Conservation (phyloP, 768 basidiomycete species). For the Lactifluus piperatus region DNA sequence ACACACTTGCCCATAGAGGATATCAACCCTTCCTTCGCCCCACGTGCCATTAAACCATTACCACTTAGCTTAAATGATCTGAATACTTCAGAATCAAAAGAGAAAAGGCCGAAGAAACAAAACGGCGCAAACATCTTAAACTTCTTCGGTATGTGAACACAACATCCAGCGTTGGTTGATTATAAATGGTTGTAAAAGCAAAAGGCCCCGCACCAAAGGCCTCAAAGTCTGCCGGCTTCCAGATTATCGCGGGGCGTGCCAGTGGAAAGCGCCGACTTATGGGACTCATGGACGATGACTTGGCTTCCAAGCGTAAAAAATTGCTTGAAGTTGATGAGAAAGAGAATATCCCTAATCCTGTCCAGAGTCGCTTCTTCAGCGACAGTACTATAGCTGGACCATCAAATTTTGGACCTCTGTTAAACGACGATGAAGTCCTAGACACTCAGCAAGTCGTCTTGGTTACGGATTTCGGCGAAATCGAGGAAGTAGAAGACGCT, state of each 20-base stretch:
- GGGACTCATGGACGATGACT: slow-evolving; percentile 61
- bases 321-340: slow-evolving; percentile 27
- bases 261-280: slow-evolving; percentile 72
- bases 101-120: slow-evolving; percentile 28
- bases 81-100: slow-evolving; percentile 12
- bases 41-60: slow-evolving; percentile 41
- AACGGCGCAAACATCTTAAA: slow-evolving; percentile 38
- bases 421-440: slow-evolving; percentile 23
- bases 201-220: slow-evolving; percentile 7
- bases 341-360: slow-evolving; percentile 32
- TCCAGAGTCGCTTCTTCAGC: slow-evolving; percentile 21
- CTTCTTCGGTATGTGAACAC: slow-evolving; percentile 51
- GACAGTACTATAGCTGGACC: not conserved
- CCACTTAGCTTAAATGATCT: slow-evolving; percentile 23
- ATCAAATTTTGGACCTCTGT: not conserved
- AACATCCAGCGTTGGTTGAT: not conserved
- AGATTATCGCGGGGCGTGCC: slow-evolving; percentile 38
- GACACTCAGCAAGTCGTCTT: slow-evolving; percentile 27
- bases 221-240: slow-evolving; percentile 6
- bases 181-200: slow-evolving; percentile 10
- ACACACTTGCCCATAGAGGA: slow-evolving; percentile 64
- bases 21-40: slow-evolving; percentile 59
- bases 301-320: slow-evolving; percentile 43
- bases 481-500: slow-evolving; percentile 34
- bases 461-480: slow-evolving; percentile 32